Conservation (phyloP, 75 land plant species). For the Selaginella moellendorffii region DNA sequence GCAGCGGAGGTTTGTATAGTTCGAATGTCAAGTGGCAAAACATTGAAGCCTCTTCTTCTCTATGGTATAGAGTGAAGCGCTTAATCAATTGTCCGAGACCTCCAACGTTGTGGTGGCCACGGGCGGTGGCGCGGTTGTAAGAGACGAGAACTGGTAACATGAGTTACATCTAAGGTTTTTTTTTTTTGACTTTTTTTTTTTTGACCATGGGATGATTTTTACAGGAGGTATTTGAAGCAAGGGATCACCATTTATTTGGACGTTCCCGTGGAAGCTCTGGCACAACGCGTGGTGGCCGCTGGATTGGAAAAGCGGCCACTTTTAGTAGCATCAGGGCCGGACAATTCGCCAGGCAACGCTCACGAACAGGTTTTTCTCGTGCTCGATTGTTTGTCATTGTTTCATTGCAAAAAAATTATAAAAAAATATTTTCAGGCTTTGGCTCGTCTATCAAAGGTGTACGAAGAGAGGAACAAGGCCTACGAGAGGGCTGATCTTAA, state of each 20-base stretch:
- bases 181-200: neutral
- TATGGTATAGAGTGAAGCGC: constrained; percentile 51
- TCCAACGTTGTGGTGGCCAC: constrained; percentile 72
- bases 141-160: constrained; percentile 51
- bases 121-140: constrained; percentile 88
- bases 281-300: constrained; percentile 58
- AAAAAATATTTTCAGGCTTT: constrained; percentile 56
- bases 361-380: constrained; percentile 49
- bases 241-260: constrained; percentile 75
- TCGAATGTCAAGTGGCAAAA: neutral
- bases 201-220: neutral
- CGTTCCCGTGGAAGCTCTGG: constrained; percentile 85
- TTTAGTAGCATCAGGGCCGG: constrained; percentile 38
- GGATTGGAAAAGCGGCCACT: constrained; percentile 75
- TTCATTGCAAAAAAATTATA: no score
- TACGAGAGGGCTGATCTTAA: constrained; percentile 61
- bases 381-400: no score
- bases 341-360: constrained; percentile 29
- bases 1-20: constrained; percentile 49
- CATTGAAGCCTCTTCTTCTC: neutral
- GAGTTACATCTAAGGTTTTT: neutral
- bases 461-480: constrained; percentile 30
- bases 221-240: constrained; percentile 61
- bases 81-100: constrained; percentile 46
- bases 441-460: constrained; percentile 22